Evolutionary conservation across 352 stramenopile genomes (phyloP).

Genomic region (Aphanomyces cochlioides): DNA sequence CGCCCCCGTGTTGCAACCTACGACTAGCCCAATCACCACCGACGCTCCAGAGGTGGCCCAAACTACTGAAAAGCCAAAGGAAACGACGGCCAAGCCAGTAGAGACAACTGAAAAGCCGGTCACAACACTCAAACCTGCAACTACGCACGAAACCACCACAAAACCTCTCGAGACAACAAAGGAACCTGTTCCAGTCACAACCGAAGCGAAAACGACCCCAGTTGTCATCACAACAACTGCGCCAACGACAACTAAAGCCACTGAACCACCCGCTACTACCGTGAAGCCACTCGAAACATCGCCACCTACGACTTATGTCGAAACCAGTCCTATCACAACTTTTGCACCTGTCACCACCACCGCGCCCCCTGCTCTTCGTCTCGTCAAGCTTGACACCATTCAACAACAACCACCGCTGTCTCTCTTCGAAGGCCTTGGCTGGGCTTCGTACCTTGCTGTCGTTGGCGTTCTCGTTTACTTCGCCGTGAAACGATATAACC

Average conservation of each 20-base stretch:
- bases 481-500: background rate
- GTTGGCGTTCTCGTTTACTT: conserved; percentile 9
- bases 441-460: conserved; percentile 5
- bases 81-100: background rate
- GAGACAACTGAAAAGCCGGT: no score
- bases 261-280: background rate
- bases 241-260: background rate
- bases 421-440: conserved; percentile 1
- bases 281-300: background rate
- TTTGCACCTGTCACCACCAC: background rate
- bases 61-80: background rate
- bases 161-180: background rate
- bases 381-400: background rate
- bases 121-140: background rate
- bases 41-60: background rate
- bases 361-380: background rate
- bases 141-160: background rate
- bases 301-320: background rate
- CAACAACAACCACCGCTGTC: background rate
- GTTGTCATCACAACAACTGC: background rate
- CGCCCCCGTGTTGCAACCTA: conserved; percentile 3
- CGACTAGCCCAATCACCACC: background rate
- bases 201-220: background rate
- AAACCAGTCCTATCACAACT: background rate
- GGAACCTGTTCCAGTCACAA: background rate